Conservation (phyloP, 768 basidiomycete genomes). For the Pleurotus eryngii region DNA sequence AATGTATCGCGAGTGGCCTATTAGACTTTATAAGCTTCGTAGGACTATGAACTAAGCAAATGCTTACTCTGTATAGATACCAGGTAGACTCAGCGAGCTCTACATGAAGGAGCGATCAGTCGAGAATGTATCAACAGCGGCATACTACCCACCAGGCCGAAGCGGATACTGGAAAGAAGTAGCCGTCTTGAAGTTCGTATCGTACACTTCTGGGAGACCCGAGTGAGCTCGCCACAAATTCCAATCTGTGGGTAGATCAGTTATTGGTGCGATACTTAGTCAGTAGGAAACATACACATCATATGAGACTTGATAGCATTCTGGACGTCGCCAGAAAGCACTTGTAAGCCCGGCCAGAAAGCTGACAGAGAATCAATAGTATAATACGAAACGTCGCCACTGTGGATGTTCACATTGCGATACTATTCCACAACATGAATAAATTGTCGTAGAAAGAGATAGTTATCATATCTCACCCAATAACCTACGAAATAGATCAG, state of each 20-base stretch:
- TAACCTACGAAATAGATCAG: neutral
- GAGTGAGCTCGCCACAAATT: slow-evolving; percentile 87
- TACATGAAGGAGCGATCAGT: slow-evolving; percentile 15
- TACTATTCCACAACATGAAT: slow-evolving; percentile 46
- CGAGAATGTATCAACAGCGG: neutral
- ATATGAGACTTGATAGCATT: slow-evolving; percentile 92
- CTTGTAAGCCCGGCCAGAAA: slow-evolving; percentile 97
- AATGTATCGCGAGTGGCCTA: slow-evolving; percentile 91
- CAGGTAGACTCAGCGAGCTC: slow-evolving; percentile 97
- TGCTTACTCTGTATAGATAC: slow-evolving; percentile 82
- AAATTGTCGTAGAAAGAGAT: neutral
- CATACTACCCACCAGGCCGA: slow-evolving; percentile 53
- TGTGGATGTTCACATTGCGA: slow-evolving; percentile 77
- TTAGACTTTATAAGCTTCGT: slow-evolving; percentile 8
- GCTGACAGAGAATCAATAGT: slow-evolving; percentile 95
- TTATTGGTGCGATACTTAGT: neutral
- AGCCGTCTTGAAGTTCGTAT: slow-evolving; percentile 68
- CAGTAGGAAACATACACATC: slow-evolving; percentile 53
- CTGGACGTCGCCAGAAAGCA: slow-evolving; percentile 79
- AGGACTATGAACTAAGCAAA: neutral
- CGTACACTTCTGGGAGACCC: slow-evolving; percentile 91
- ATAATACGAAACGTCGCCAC: slow-evolving; percentile 67
- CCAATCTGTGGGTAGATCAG: slow-evolving; percentile 56
- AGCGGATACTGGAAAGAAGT: slow-evolving; percentile 79
- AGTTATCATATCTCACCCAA: neutral